A percentile compares a stretch with the other conserved stretches of the same genome.
These are phyloP conservation scores for Trypanosoma avium DNA, from an alignment of 208 protist species.

Conservation along the genomic window DNA sequence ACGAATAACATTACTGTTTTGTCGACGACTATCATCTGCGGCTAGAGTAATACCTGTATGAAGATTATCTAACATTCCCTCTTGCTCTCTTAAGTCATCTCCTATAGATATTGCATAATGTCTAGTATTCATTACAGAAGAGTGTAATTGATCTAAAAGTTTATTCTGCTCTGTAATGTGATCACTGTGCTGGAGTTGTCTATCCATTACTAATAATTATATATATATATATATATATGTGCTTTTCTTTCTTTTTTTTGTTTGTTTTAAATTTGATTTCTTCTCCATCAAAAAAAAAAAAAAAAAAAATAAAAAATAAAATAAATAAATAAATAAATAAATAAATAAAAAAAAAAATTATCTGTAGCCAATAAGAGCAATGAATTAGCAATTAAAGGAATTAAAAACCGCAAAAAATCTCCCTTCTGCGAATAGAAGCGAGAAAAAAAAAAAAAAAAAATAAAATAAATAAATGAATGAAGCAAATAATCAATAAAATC, in stretches of 20 bases:
- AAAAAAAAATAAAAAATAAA: background rate
- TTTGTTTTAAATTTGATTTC: background rate
- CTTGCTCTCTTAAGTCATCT: conserved; percentile 66
- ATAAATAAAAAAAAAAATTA: conserved; percentile 8
- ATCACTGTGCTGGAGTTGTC: conserved; percentile 16
- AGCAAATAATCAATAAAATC: background rate
- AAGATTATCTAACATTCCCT: conserved; percentile 73
- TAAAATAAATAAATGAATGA: conserved; percentile 16
- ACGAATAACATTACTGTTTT: conserved; percentile 73
- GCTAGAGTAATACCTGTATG: conserved; percentile 55
- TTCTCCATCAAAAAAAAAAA: background rate
- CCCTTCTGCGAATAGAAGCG: background rate
- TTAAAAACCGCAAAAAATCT: too few species aligned
- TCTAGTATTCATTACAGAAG: conserved; percentile 80
- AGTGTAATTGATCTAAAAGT: conserved; percentile 82
- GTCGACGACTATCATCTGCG: conserved; percentile 66
- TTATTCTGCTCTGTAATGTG: conserved; percentile 55
- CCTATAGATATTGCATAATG: conserved; percentile 80
- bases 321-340: conserved; percentile 1
- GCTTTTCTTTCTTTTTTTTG: conserved; percentile 2
- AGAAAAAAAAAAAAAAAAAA: conserved; percentile 24
- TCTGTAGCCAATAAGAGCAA: too few species aligned
- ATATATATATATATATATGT: conserved; percentile 4
- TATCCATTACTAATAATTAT: too few species aligned
- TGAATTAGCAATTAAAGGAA: too few species aligned